A percentile compares a stretch with the other conserved stretches of the same genome.
phyloP scores from a whole-genome alignment of 2,329 filamentous ascomycete species.

The Ceratocystis colombiana region DNA sequence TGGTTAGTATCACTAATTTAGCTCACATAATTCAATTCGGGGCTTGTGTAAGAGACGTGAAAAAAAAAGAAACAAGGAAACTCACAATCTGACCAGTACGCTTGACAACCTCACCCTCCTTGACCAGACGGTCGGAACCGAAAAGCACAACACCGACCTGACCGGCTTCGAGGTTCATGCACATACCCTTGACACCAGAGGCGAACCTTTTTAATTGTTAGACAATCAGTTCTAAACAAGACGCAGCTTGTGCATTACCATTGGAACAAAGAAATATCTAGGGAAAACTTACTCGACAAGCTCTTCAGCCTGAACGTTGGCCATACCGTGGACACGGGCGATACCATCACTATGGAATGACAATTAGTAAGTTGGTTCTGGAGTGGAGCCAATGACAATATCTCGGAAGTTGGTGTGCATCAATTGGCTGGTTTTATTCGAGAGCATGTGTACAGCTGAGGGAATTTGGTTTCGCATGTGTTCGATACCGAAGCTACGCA shows the following conservation, averaged over 20 bases:
- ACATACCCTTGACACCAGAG: slow-evolving; percentile 99
- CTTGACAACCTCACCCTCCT: slow-evolving; percentile 98
- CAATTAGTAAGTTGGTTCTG: slow-evolving; percentile 16
- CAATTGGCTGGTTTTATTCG: slow-evolving; percentile 5
- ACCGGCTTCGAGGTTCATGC: slow-evolving; percentile 99
- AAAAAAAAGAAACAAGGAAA: slow-evolving; percentile 28
- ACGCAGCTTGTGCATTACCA: not conserved
- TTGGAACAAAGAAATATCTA: not conserved
- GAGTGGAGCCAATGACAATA: not conserved
- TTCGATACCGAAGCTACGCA: not conserved
- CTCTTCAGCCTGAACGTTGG: slow-evolving; percentile 99
- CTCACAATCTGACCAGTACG: slow-evolving; percentile 98
- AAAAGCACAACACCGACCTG: slow-evolving; percentile 99
- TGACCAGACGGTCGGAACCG: slow-evolving; percentile 99
- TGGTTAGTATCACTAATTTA: not conserved
- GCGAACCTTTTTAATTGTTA: slow-evolving; percentile 60
- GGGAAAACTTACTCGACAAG: slow-evolving; percentile 84
- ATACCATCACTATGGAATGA: slow-evolving; percentile 80
- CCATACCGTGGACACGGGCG: slow-evolving; percentile 98
- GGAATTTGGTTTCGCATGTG: not conserved
- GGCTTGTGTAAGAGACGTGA: too few species aligned
- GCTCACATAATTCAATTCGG: not conserved
- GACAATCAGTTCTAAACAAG: not conserved
- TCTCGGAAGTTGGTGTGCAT: not conserved
- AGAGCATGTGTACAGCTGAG: not conserved